Percentiles rank a stretch among this genome's conserved stretches.
Evolutionary conservation across 2,329 filamentous ascomycete species (phyloP).

Genomic region (Tolypocladium paradoxum): DNA sequence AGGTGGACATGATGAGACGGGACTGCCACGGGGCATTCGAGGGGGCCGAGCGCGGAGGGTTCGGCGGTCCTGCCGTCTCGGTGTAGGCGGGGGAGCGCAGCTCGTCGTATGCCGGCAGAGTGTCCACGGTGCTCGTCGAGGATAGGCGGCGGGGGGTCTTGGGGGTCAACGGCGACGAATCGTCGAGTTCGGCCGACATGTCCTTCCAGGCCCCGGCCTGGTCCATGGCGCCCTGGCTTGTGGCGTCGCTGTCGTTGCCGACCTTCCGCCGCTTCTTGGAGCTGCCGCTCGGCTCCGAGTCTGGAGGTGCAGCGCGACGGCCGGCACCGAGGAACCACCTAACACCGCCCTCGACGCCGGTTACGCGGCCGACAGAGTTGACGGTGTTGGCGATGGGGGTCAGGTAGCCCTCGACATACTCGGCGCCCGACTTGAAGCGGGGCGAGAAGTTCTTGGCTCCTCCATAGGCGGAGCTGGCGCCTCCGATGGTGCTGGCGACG

Average conservation of each 20-base stretch:
- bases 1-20: slow-evolving; percentile 79
- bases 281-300: slow-evolving; percentile 33
- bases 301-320: slow-evolving; percentile 35
- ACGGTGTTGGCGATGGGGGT: slow-evolving; percentile 81
- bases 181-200: slow-evolving; percentile 5
- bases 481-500: slow-evolving; percentile 73
- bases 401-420: slow-evolving; percentile 82
- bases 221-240: slow-evolving; percentile 8
- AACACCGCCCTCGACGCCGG: slow-evolving; percentile 78
- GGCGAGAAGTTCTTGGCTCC: slow-evolving; percentile 86
- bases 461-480: slow-evolving; percentile 75
- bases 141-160: slow-evolving; percentile 44
- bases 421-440: slow-evolving; percentile 76
- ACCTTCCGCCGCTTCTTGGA: slow-evolving; percentile 51
- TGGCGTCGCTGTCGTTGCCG: slow-evolving; percentile 25
- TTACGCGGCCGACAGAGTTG: slow-evolving; percentile 70
- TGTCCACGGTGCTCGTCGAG: slow-evolving; percentile 58
- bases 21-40: slow-evolving; percentile 56
- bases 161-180: slow-evolving; percentile 16
- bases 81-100: slow-evolving; percentile 65
- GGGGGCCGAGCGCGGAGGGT: slow-evolving; percentile 15
- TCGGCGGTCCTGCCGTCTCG: slow-evolving; percentile 34
- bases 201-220: background rate
- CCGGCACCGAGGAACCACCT: slow-evolving; percentile 67
- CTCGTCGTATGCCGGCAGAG: slow-evolving; percentile 76